These are phyloP conservation scores for Suillus bovinus DNA, from an alignment of 768 basidiomycete species.

Conservation along the genomic window DNA sequence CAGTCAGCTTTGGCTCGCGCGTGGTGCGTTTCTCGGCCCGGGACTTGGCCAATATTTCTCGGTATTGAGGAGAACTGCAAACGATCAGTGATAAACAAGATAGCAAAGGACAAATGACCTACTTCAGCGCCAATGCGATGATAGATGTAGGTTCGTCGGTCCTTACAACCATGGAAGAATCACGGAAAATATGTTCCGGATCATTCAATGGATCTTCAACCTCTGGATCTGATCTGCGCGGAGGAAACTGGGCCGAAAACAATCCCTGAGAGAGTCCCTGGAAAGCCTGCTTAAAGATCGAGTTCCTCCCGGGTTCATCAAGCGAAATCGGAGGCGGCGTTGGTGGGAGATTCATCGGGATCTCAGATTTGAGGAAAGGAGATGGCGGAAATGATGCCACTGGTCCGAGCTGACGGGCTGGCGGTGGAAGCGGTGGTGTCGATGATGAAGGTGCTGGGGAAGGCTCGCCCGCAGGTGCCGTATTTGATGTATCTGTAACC, in stretches of 20 bases:
- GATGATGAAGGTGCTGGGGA: slow-evolving; percentile 16
- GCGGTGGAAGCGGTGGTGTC: slow-evolving; percentile 30
- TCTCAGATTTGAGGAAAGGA: slow-evolving; percentile 47
- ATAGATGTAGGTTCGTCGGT: slow-evolving; percentile 98
- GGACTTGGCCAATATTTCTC: slow-evolving; percentile 76
- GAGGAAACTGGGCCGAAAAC: slow-evolving; percentile 64
- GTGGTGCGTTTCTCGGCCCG: slow-evolving; percentile 75
- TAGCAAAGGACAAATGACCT: slow-evolving; percentile 24
- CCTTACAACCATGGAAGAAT: slow-evolving; percentile 91
- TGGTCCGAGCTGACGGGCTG: slow-evolving; percentile 14
- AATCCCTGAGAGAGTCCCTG: slow-evolving; percentile 59
- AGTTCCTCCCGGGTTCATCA: slow-evolving; percentile 56
- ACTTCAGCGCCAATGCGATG: slow-evolving; percentile 93
- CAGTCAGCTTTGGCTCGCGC: slow-evolving; percentile 53
- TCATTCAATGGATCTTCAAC: slow-evolving; percentile 70
- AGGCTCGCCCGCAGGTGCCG: slow-evolving; percentile 29
- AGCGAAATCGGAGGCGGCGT: slow-evolving; percentile 54
- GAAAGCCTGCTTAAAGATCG: slow-evolving; percentile 69
- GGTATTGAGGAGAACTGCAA: slow-evolving; percentile 75
- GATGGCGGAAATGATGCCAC: slow-evolving; percentile 50
- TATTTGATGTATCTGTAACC: slow-evolving; percentile 9
- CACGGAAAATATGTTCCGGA: slow-evolving; percentile 92
- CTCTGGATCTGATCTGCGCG: slow-evolving; percentile 57
- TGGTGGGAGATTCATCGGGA: slow-evolving; percentile 35
- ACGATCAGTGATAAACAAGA: neutral